Base-by-base conservation (phyloP, 257 asterid genomes). In the Eucommia ulmoides region DNA sequence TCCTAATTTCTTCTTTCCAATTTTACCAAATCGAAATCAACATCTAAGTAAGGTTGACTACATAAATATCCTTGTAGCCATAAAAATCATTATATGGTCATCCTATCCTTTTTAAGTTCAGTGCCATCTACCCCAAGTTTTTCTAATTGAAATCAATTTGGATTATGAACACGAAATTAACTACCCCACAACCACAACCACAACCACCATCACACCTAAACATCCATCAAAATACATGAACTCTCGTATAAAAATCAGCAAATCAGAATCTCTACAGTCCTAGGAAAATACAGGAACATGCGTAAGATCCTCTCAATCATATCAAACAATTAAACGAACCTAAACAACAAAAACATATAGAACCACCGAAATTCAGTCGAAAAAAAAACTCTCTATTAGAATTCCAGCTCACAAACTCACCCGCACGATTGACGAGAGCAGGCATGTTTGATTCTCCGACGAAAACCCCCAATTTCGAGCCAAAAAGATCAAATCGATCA, bases 371-470 rank as follows among this genome's bases (percentile, higher is more conserved):
- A 41, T 44, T 1, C 16, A 16, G 24, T 20, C 44, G 14, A 46
- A 23, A n/a, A 35, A 25, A 42, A 63, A 1, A 24, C 56, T 1
- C 26, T 23, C 44, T 0, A 52, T n/a, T n/a, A n/a, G n/a, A n/a
- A n/a, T n/a, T n/a, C n/a, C n/a, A n/a, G n/a, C n/a, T n/a, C 29
- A 57, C 44, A 61, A 52, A 74, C 95, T 75, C 56, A 88, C 97
- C 97, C 64, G 88, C 64, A 75, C 78, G 75, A 76, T 88, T 79
- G 68, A 88, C 89, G 69, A 88, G 93, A 63, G 94, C 79, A 74
- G 93, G 78, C 97, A 88, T 88, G 76, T 50, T 60, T 68, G 49
- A 16, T 20, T 46, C 54, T 72, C 63, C 58, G 55, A 61, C 63
- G 77, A 80, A 76, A 73, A 50, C 65, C 76, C 79, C 72, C 65